Conservation (phyloP, 306 rosid species). For the Prunus mume region DNA sequence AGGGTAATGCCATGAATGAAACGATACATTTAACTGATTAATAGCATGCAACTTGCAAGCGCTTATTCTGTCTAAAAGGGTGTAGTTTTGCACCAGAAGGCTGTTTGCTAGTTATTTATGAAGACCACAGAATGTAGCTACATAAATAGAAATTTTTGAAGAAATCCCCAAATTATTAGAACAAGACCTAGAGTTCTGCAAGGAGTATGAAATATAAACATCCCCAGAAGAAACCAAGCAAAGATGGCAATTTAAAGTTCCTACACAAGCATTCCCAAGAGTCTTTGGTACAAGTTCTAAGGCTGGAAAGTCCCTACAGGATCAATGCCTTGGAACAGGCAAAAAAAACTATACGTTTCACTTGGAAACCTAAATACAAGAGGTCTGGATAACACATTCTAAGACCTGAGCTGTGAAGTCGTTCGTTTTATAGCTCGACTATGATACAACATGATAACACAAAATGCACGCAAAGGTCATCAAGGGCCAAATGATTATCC, state of each 20-base stretch:
- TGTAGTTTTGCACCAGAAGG: not conserved
- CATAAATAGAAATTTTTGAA: not conserved
- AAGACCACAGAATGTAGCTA: not conserved
- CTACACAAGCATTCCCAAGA: not conserved
- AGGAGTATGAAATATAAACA: not conserved
- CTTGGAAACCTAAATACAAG: constrained; percentile 1
- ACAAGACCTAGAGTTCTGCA: not conserved
- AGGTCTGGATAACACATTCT: not conserved
- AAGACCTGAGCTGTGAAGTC: not conserved
- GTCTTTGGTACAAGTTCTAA: not conserved
- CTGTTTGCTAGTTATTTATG: not conserved
- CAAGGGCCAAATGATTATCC: not conserved
- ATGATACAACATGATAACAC: not conserved
- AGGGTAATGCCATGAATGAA: not conserved
- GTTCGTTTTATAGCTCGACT: not conserved
- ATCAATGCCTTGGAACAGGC: not conserved
- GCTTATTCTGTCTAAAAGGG: not conserved
- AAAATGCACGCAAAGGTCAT: not conserved
- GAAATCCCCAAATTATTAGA: not conserved
- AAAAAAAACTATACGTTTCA: constrained; percentile 2
- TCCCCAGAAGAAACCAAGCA: not conserved
- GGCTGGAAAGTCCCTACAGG: not conserved
- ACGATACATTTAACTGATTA: not conserved
- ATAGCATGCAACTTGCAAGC: not conserved
- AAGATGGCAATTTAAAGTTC: not conserved